These are phyloP conservation scores for Epichloe typhina DNA, from an alignment of 2,329 filamentous ascomycete species.

Conservation along the genomic window DNA sequence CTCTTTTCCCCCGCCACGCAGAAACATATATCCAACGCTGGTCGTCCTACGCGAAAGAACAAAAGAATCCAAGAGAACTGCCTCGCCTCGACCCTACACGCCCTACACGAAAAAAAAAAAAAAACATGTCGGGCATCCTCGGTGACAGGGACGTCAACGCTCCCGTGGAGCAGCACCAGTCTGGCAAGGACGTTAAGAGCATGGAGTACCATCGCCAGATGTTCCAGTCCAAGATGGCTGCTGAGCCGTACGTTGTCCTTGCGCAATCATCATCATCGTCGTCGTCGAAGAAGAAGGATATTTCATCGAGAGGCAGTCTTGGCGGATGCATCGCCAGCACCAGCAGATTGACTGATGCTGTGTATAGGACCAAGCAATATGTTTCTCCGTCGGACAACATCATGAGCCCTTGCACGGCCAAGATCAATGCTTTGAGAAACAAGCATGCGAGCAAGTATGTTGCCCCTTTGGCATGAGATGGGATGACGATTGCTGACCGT, in stretches of 20 bases:
- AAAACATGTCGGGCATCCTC: conserved; percentile 47
- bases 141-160: conserved; percentile 54
- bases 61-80: not conserved
- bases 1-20: not conserved
- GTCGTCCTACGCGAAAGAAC: not conserved
- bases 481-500: not conserved
- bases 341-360: conserved; percentile 2
- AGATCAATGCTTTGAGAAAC: conserved; percentile 67
- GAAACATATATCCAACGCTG: conserved; percentile 3
- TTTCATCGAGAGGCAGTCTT: not conserved
- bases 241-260: conserved; percentile 43
- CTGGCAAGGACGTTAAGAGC: conserved; percentile 42
- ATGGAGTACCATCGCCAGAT: conserved; percentile 71
- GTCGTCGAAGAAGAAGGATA: not conserved
- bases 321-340: not conserved
- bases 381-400: conserved; percentile 80
- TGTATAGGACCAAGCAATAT: conserved; percentile 29
- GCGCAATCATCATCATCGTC: too few relatives aligned
- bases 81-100: not conserved
- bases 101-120: not conserved
- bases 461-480: not conserved
- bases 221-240: conserved; percentile 57
- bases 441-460: conserved; percentile 68
- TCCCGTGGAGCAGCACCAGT: conserved; percentile 21
- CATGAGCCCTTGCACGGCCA: conserved; percentile 75